Evolutionary conservation across 2,329 filamentous ascomycete genomes (phyloP).

Genomic region (Apiospora aurea): DNA sequence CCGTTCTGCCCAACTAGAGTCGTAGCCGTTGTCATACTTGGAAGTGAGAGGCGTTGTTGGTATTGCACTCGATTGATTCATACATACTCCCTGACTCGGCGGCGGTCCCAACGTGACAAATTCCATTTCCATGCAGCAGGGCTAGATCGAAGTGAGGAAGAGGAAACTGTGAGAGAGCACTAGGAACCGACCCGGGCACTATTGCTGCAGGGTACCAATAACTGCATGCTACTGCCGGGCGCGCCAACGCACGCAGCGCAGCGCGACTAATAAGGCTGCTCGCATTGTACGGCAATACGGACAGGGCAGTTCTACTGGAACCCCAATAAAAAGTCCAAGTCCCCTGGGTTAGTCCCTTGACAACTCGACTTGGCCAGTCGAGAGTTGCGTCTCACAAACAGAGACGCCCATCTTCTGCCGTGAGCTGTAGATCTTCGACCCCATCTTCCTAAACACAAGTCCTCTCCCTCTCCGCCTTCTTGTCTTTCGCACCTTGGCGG

Average conservation of each 20-base stretch:
- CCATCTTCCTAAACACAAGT: background rate
- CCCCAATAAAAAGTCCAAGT: background rate
- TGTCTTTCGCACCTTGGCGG: background rate
- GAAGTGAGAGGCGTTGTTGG: background rate
- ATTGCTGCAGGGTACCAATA: conserved; percentile 19
- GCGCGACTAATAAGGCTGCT: conserved; percentile 2
- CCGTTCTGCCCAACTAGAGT: background rate
- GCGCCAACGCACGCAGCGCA: background rate
- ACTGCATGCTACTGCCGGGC: background rate
- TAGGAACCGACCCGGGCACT: background rate
- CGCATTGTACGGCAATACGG: background rate
- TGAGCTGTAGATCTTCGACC: conserved; percentile 2
- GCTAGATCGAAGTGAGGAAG: background rate
- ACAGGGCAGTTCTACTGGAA: background rate
- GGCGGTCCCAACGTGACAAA: background rate
- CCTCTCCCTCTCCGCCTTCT: background rate
- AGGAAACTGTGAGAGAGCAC: background rate
- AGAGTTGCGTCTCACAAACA: conserved; percentile 13
- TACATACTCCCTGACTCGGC: background rate
- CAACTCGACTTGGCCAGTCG: conserved; percentile 11
- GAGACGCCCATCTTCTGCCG: background rate
- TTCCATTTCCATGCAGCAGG: background rate
- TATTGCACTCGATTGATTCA: background rate
- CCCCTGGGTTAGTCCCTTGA: background rate
- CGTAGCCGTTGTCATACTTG: background rate